Evolutionary conservation across 352 stramenopile genomes (phyloP).

Genomic region (Phytophthora hibernalis): DNA sequence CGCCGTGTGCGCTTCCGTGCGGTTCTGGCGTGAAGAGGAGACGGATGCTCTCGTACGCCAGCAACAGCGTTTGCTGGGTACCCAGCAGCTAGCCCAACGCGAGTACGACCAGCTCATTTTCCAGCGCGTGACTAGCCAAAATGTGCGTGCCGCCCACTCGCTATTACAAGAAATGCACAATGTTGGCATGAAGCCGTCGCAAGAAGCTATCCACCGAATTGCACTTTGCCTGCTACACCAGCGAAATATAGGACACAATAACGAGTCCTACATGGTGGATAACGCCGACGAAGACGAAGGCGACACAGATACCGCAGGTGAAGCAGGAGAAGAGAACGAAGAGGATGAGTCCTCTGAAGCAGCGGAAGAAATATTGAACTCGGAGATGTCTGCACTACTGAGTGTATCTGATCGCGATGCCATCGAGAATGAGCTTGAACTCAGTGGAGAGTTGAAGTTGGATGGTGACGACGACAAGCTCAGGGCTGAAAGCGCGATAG

Average conservation of each 20-base stretch:
- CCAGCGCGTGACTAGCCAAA: constrained; percentile 51
- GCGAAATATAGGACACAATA: constrained; percentile 26
- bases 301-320: neutral
- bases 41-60: constrained; percentile 55
- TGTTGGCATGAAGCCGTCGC: constrained; percentile 62
- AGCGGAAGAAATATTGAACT: constrained; percentile 37
- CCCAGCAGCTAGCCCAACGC: constrained; percentile 32
- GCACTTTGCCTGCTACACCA: constrained; percentile 65
- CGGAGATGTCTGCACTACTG: constrained; percentile 44
- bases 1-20: constrained; percentile 59
- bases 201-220: constrained; percentile 78
- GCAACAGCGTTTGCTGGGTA: constrained; percentile 57
- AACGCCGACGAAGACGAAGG: constrained; percentile 11
- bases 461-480: constrained; percentile 51
- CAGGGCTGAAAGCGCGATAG: constrained; percentile 28
- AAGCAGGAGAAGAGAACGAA: constrained; percentile 10
- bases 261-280: neutral
- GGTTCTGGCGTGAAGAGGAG: constrained; percentile 73
- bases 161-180: constrained; percentile 88
- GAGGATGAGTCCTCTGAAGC: constrained; percentile 12
- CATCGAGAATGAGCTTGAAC: constrained; percentile 57
- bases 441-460: constrained; percentile 46
- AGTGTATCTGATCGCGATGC: constrained; percentile 47
- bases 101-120: constrained; percentile 84
- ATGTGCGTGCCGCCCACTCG: constrained; percentile 59